phyloP scores from a whole-genome alignment of 108 stramenopile genomes.

The Phaeodactylum tricornutum region DNA sequence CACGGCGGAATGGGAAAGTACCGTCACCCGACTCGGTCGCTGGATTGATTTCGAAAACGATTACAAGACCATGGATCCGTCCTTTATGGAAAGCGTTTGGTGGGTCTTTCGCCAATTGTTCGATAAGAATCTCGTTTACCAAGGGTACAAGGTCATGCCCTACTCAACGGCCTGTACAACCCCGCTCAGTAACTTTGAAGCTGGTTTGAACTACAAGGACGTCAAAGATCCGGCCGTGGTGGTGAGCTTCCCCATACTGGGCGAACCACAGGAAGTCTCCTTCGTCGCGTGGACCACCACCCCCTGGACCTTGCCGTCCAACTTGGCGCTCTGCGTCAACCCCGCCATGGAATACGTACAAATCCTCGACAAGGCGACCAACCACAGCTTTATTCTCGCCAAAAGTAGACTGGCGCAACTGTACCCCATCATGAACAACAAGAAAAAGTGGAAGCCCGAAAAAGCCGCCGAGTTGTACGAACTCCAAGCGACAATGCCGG shows the following conservation, averaged over 20 bases:
- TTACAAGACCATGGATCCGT: constrained; percentile 98
- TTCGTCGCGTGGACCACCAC: constrained; percentile 98
- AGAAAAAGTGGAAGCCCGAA: constrained; percentile 91
- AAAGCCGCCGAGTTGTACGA: constrained; percentile 83
- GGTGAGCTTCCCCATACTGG: constrained; percentile 86
- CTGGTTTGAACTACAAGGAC: constrained; percentile 98
- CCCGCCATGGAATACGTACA: constrained; percentile 87
- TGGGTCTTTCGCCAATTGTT: constrained; percentile 96
- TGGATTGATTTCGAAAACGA: constrained; percentile 99
- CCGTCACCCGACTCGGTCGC: constrained; percentile 90
- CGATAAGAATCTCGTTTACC: constrained; percentile 95
- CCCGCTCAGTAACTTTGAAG: constrained; percentile 98
- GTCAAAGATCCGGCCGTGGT: constrained; percentile 97
- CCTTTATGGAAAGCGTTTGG: constrained; percentile 99
- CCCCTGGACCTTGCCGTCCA: constrained; percentile 97
- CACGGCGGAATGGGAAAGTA: constrained; percentile 95
- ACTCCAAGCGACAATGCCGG: constrained; percentile 53
- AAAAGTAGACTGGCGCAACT: constrained; percentile 84
- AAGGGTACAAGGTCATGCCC: constrained; percentile 99
- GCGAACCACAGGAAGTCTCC: constrained; percentile 46
- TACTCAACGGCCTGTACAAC: constrained; percentile 95
- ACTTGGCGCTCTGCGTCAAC: constrained; percentile 95
- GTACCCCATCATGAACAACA: constrained; percentile 88
- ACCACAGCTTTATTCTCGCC: constrained; percentile 76
- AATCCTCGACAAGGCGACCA: constrained; percentile 81